Evolutionary conservation across 305 asterid genomes (phyloP), one percentile per base, ranked within the genome.

Genomic region (Vinca major): DNA sequence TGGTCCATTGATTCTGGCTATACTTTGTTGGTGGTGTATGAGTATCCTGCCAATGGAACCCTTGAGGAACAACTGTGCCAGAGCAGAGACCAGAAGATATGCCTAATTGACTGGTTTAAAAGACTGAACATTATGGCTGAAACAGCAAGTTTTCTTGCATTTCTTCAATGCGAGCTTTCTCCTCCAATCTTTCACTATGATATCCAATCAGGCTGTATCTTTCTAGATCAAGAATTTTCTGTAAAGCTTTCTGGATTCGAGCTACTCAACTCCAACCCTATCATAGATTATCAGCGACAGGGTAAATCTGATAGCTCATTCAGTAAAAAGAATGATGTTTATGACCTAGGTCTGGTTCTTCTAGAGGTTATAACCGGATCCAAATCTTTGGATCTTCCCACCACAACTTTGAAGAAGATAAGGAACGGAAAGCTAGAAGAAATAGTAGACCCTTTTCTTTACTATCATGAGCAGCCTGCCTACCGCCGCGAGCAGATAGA

Each of bases 401-500:
- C 79, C 16, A 60, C 21, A 10, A 79, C 76, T 62, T 54, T 88
- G 82, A 84, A 83, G 66, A 88, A 80, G 87, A 81, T 87, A 48
- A 79, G 81, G 73, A 77, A 78, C 21, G 95, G 92, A 61, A 83
- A 82, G 78, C 53, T 88, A 19, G 92, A 88, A 67, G 95, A 88
- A 85, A 78, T 88, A 7, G 83, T 88, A 20, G 95, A 86, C 61
- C 89, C 83, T 17, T 75, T 71, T 58, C 84, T 88, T 44, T 83
- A 84, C 83, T 84, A 83, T 62, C 95, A 88, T 1, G 95, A 88
- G 82, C 90, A 83, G 74, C 85, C 87, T 13, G 45, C 76, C 17
- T 73, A 47, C 5, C 44, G 78, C 12, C 71, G 78, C 67, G 95
- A 88, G 82, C 86, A 86, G 71, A 80, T 88, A 3, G 86, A 83